These are phyloP conservation scores for Colletotrichum simmondsii DNA, from an alignment of 2,329 filamentous ascomycete genomes.

Conservation along the genomic window DNA sequence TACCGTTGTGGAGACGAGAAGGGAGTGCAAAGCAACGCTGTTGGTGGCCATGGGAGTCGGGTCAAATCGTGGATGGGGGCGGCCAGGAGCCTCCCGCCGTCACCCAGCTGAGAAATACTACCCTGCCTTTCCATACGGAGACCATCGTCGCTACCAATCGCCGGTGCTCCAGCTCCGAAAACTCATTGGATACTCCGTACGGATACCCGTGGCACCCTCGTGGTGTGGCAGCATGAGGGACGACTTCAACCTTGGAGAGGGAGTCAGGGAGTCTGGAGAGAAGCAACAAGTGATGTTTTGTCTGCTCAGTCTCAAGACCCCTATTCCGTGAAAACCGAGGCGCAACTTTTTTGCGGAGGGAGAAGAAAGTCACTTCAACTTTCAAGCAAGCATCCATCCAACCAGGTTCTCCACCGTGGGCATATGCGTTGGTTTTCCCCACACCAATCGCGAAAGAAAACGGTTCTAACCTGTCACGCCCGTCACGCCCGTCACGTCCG, in stretches of 20 bases:
- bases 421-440: slow-evolving; percentile 32
- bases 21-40: slow-evolving; percentile 25
- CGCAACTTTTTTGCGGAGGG: neutral
- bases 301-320: slow-evolving; percentile 8
- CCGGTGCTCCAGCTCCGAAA: neutral
- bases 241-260: neutral
- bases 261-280: neutral
- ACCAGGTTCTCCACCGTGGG: slow-evolving; percentile 20
- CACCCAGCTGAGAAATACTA: slow-evolving; percentile 27
- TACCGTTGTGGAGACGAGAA: slow-evolving; percentile 13
- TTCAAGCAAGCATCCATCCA: neutral
- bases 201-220: neutral
- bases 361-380: neutral
- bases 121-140: slow-evolving; percentile 13
- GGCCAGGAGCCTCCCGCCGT: slow-evolving; percentile 31
- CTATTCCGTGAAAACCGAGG: slow-evolving; percentile 10
- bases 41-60: slow-evolving; percentile 6
- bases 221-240: neutral
- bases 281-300: neutral
- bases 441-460: slow-evolving; percentile 28
- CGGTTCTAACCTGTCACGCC: slow-evolving; percentile 5
- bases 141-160: slow-evolving; percentile 25
- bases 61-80: slow-evolving; percentile 16
- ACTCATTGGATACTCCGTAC: neutral
- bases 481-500: neutral